These are phyloP conservation scores for Francoa sonchifolia DNA, from an alignment of 441 rosid genomes.

Conservation along the genomic window DNA sequence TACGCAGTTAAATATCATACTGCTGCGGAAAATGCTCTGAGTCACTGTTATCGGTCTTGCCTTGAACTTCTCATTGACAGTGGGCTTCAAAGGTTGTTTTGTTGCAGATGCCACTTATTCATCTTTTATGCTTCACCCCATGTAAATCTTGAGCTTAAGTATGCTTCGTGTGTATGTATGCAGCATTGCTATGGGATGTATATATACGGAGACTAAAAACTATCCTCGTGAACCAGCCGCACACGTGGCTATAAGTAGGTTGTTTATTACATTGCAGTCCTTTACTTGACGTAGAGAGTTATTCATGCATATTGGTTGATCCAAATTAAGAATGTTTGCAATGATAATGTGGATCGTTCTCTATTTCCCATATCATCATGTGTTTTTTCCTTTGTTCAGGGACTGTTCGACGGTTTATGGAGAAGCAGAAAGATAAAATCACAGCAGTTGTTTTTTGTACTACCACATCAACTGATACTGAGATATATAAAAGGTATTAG, in stretches of 20 bases:
- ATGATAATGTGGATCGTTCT: too few relatives aligned
- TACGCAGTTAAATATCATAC: constrained; percentile 97
- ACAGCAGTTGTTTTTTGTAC: constrained; percentile 88
- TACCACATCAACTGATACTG: constrained; percentile 62
- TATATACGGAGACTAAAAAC: constrained; percentile 87
- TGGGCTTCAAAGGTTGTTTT: constrained; percentile 65
- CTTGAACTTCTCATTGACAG: constrained; percentile 89
- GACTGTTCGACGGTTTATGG: constrained; percentile 85
- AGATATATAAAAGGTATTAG: constrained; percentile 71
- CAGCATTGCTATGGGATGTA: constrained; percentile 96
- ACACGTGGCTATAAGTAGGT: constrained; percentile 94
- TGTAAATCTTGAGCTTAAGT: constrained; percentile 19
- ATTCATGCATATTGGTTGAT: too few relatives aligned
- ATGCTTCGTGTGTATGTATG: constrained; percentile 17
- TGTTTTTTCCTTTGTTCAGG: constrained; percentile 31
- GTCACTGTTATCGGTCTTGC: constrained; percentile 95
- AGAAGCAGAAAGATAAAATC: constrained; percentile 87
- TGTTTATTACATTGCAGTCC: constrained; percentile 13
- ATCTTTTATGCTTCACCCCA: constrained; percentile 1
- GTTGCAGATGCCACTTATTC: constrained; percentile 9
- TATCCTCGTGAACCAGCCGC: constrained; percentile 99
- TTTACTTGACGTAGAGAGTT: constrained; percentile 9
- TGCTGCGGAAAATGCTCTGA: constrained; percentile 98
- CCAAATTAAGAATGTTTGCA: too few relatives aligned
- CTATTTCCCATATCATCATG: background rate